Conservation (phyloP, 148 eudicot genomes). For the Vaccinium macrocarpon region DNA sequence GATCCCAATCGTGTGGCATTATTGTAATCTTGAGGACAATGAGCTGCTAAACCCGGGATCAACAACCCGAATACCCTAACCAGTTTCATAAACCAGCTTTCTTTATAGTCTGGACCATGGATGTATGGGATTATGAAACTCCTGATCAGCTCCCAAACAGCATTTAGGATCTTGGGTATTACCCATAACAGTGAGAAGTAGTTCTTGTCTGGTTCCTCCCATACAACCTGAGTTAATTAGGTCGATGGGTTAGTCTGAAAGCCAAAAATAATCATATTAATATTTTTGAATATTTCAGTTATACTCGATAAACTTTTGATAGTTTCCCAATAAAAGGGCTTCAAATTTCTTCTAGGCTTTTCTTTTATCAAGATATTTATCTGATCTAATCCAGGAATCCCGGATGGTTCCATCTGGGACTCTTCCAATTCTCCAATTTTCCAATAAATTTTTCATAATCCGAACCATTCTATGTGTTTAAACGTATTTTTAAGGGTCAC, state of each 20-base stretch:
- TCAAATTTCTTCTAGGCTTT: too few species aligned
- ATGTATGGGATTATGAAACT: constrained; percentile 44
- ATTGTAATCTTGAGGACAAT: constrained; percentile 63
- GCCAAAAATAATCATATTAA: too few species aligned
- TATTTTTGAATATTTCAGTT: too few species aligned
- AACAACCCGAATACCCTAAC: constrained; percentile 46
- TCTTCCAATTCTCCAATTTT: too few species aligned
- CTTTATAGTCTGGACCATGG: constrained; percentile 49
- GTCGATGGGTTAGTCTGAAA: background rate
- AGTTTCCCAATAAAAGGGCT: too few species aligned
- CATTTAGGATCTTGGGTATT: constrained; percentile 50
- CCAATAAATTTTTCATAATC: too few species aligned
- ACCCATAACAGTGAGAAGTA: constrained; percentile 55
- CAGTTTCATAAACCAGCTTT: constrained; percentile 39
- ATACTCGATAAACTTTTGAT: too few species aligned
- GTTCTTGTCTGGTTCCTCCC: constrained; percentile 76
- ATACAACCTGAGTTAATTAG: constrained; percentile 31
- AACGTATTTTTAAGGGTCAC: too few species aligned
- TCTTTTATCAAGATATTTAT: too few species aligned
- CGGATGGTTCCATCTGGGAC: too few species aligned
- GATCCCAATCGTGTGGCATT: constrained; percentile 51
- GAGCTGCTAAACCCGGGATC: constrained; percentile 67
- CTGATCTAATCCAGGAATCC: too few species aligned
- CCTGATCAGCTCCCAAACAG: constrained; percentile 68
- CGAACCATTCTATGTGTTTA: too few species aligned